Evolutionary conservation across 2,329 filamentous ascomycete genomes (phyloP), one percentile per base, ranked within the genome.

Genomic region (Plenodomus lindquistii): DNA sequence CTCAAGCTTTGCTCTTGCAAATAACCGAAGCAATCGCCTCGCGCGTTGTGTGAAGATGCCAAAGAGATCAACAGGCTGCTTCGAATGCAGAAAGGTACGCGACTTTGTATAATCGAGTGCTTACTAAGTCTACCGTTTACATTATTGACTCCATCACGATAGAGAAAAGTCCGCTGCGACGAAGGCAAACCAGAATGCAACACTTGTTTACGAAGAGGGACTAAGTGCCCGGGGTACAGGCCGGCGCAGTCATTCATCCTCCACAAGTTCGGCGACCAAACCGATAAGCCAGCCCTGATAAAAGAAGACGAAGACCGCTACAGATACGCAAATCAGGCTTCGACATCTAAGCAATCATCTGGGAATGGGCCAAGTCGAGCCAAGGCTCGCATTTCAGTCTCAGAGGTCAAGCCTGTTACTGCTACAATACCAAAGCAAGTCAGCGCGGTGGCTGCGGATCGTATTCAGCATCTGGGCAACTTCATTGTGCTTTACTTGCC

Each of bases 131-230:
- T 7, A 31, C 6, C 6, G 27, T 31, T 13, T 31, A 7, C 27
- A 8, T 15, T 31, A 31, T 31, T 31, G 27, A 31, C 15, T 11
- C 27, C 27, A 4, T 15, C 27, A 15, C 11, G 11, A 7, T 31
- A 60, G 56, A 65, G 69, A 24, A 72, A 72, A 44, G 69, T 72
- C 21, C 60, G 69, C 37, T 72, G 69, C 50, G 69, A 72, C 44
- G 69, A 70, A 45, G 50, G 62, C 27, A 68, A 63, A 42, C 69
- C 69, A 27, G 69, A 72, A 48, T 72, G 69, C 51, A 66, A 61
- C 36, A 69, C 54, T 5, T 72, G 69, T 43, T 24, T 69, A 40
- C 60, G 66, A 38, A 59, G 69, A 18, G 67, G 69, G 37, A 68
- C 62, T 11, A 69, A 68, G 57, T 72, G 69, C 38, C 69, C 66